Conservation (phyloP, 2,329 filamentous ascomycete genomes). For the Coleophoma cylindrospora region DNA sequence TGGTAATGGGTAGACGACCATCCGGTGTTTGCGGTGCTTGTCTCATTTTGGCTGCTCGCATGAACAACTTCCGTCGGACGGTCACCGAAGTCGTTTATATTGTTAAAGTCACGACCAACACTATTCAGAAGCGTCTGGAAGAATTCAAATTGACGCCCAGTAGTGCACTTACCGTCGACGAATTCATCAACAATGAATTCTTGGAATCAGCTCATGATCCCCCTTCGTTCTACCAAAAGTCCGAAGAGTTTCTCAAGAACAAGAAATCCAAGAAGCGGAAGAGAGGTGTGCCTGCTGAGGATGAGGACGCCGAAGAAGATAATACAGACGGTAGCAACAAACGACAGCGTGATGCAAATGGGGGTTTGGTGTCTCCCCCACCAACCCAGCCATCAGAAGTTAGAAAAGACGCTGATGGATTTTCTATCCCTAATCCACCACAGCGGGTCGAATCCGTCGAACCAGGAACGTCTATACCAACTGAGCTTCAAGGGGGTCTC, state of each 20-base stretch:
- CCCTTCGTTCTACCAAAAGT: slow-evolving; percentile 71
- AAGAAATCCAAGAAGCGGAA: slow-evolving; percentile 43
- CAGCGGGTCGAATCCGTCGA: slow-evolving; percentile 8
- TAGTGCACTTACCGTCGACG: slow-evolving; percentile 78
- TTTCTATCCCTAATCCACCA: slow-evolving; percentile 54
- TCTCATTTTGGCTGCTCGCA: slow-evolving; percentile 88
- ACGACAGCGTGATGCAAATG: slow-evolving; percentile 15
- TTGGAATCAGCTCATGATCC: slow-evolving; percentile 75
- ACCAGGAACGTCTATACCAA: slow-evolving; percentile 4
- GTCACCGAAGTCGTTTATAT: slow-evolving; percentile 96
- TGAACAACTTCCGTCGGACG: slow-evolving; percentile 96
- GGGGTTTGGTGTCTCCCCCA: slow-evolving; percentile 6
- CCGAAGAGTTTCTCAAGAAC: slow-evolving; percentile 50
- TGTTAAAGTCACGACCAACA: slow-evolving; percentile 92
- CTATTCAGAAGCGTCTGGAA: slow-evolving; percentile 83
- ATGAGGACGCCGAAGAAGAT: slow-evolving; percentile 21
- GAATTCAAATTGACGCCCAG: slow-evolving; percentile 88
- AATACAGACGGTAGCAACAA: slow-evolving; percentile 13
- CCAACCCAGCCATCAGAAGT: slow-evolving; percentile 22
- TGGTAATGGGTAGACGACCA: slow-evolving; percentile 88
- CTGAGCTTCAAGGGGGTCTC: background rate
- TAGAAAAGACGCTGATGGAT: slow-evolving; percentile 61
- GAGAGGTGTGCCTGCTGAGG: slow-evolving; percentile 4
- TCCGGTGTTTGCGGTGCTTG: slow-evolving; percentile 93
- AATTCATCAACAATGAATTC: slow-evolving; percentile 71